Evolutionary conservation across 2,329 filamentous ascomycete genomes (phyloP), one percentile per base, ranked within the genome.

Genomic region (Alternaria ethzedia): DNA sequence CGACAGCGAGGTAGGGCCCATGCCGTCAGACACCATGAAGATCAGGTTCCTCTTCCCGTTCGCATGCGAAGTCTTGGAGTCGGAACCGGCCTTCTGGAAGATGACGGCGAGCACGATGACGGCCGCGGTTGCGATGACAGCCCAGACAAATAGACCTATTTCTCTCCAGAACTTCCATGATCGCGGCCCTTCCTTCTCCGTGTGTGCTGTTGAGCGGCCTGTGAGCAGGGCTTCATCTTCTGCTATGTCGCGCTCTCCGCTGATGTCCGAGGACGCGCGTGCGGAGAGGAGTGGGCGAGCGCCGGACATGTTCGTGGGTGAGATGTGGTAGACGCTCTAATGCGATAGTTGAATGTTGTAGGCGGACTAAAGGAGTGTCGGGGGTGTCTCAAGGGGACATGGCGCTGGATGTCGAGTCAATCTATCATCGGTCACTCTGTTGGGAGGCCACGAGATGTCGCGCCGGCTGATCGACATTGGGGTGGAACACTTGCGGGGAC

Each of bases 21-120:
- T 99, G 75, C 96, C 96, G 79, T 99, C 96, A 1, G 93, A 97
- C 41, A 99, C 95, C 96, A 99, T 99, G 84, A 99, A 98, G 73
- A 99, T 91, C 57, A 99, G 85, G 81, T 98, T 99, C 58, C 93
- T 88, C 85, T 98, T 99, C 56, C 89, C 88, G 26, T 74, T 81
- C 59, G 85, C 74, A 36, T 70, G 69, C 11, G 77, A 74, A 41
- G 72, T 78, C 17, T 76, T 70, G 26, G 70, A 49, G 36, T 75
- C 71, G 17, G 50, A 25, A 46, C 86, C 83, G 32, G 65, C 26
- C 72, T 89, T 86, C 79, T 97, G 93, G 75, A 93, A 91, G 15
- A 92, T 81, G n/a, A 96, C 91, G 4, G 92, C 92, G 20, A 97
- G 85, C 30, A 97, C 83, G 69, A 97, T 89, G 55, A 97, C 89